A percentile compares a stretch with the other conserved stretches of the same genome.
phyloP scores from a whole-genome alignment of 139 green algal genomes.

The Volvox africanus region DNA sequence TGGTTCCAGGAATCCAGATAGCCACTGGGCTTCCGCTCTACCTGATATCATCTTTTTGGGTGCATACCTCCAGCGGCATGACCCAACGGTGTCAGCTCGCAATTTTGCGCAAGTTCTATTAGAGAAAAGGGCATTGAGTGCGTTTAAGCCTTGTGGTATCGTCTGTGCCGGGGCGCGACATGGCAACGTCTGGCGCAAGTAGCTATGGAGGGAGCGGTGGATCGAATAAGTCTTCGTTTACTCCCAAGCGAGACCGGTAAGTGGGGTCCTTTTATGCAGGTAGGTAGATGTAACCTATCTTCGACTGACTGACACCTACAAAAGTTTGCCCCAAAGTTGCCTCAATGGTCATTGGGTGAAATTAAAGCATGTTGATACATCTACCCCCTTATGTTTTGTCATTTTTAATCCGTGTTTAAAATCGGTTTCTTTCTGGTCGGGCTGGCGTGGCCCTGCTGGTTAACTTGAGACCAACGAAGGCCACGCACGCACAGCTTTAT shows the following conservation, averaged over 20 bases:
- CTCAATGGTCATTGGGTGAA: background rate
- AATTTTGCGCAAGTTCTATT: background rate
- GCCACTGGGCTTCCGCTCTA: background rate
- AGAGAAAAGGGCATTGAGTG: background rate
- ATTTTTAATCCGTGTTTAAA: background rate
- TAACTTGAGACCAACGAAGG: too few species aligned
- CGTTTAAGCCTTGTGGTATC: background rate
- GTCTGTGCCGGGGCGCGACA: background rate
- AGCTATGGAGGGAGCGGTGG: background rate
- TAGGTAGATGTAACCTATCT: background rate
- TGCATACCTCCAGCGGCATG: background rate
- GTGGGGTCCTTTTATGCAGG: background rate
- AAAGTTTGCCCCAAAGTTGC: background rate
- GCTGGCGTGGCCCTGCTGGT: background rate
- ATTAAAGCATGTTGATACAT: background rate
- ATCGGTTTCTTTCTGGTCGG: background rate
- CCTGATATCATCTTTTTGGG: background rate
- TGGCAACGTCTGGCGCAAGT: background rate
- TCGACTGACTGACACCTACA: slow-evolving; percentile 1
- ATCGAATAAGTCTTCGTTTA: background rate
- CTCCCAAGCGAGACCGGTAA: background rate
- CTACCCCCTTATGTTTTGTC: background rate
- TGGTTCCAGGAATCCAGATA: background rate
- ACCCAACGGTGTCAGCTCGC: background rate
- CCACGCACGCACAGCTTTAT: too few species aligned